Conservation (phyloP, 129 eudicot genomes). For the Arctium minus region DNA sequence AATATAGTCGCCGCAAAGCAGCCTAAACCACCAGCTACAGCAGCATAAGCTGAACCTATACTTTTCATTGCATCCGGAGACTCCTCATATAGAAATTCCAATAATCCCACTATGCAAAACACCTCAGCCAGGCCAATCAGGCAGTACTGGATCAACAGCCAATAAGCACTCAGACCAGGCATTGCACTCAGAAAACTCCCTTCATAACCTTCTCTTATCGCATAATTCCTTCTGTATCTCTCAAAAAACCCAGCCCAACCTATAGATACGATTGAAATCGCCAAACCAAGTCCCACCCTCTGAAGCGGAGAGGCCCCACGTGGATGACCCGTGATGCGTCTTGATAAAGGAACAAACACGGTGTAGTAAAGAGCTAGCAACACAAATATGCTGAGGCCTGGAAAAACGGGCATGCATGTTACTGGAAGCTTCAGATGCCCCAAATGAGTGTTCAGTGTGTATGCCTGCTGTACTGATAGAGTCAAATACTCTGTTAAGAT, state of each 20-base stretch:
- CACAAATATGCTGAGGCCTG: conserved; percentile 84
- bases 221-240: conserved; percentile 76
- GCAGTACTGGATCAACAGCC: conserved; percentile 92
- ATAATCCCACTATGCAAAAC: conserved; percentile 82
- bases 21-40: conserved; percentile 90
- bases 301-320: conserved; percentile 97
- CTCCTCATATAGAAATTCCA: conserved; percentile 86
- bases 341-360: conserved; percentile 69
- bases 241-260: conserved; percentile 93
- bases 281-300: conserved; percentile 89
- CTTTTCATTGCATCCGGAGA: conserved; percentile 99
- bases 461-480: conserved; percentile 89
- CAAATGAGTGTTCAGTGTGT: conserved; percentile 72
- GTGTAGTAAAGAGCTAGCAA: conserved; percentile 75
- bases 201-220: conserved; percentile 67
- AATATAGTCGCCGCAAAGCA: conserved; percentile 74
- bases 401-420: conserved; percentile 98
- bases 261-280: conserved; percentile 70
- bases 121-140: conserved; percentile 89
- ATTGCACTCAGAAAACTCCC: conserved; percentile 71
- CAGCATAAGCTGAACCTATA: conserved; percentile 91
- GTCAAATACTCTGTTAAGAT: conserved; percentile 79
- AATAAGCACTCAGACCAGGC: conserved; percentile 80
- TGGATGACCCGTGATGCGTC: conserved; percentile 85
- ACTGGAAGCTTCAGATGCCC: conserved; percentile 87